A percentile compares a stretch with the other conserved stretches of the same genome.
phyloP scores from a whole-genome alignment of 106 monocot genomes.

The Narthecium ossifragum region DNA sequence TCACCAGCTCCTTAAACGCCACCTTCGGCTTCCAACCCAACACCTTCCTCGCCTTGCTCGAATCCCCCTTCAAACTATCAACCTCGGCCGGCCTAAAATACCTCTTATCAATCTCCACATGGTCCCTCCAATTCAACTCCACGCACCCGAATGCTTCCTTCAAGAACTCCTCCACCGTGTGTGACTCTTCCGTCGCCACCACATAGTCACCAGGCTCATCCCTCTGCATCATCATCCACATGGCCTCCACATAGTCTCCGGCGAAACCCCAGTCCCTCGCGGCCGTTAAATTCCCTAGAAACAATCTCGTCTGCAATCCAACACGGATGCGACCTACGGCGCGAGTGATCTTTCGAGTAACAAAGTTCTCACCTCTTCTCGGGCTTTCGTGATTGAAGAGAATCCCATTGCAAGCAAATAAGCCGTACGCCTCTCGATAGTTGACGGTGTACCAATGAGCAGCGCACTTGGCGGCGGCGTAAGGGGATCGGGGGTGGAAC shows the following conservation, averaged over 20 bases:
- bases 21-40: slow-evolving; percentile 90
- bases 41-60: slow-evolving; percentile 63
- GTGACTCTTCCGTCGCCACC: slow-evolving; percentile 91
- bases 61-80: slow-evolving; percentile 84
- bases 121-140: slow-evolving; percentile 80
- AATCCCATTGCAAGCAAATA: slow-evolving; percentile 94
- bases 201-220: slow-evolving; percentile 82
- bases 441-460: slow-evolving; percentile 98
- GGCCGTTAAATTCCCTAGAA: slow-evolving; percentile 83
- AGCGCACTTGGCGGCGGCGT: slow-evolving; percentile 92
- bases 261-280: slow-evolving; percentile 96
- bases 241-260: slow-evolving; percentile 95
- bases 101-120: slow-evolving; percentile 86
- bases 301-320: slow-evolving; percentile 90
- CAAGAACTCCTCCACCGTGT: slow-evolving; percentile 92
- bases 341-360: slow-evolving; percentile 93
- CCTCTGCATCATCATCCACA: slow-evolving; percentile 99
- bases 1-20: slow-evolving; percentile 73
- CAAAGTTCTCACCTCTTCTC: slow-evolving; percentile 91
- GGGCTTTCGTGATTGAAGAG: slow-evolving; percentile 98
- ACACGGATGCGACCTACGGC: slow-evolving; percentile 85
- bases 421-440: slow-evolving; percentile 90
- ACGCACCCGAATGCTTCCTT: slow-evolving; percentile 72
- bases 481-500: slow-evolving; percentile 95
- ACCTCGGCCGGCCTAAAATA: slow-evolving; percentile 95